Evolutionary conservation across 2,329 filamentous ascomycete genomes (phyloP).

Genomic region (Penicillium nordicum): DNA sequence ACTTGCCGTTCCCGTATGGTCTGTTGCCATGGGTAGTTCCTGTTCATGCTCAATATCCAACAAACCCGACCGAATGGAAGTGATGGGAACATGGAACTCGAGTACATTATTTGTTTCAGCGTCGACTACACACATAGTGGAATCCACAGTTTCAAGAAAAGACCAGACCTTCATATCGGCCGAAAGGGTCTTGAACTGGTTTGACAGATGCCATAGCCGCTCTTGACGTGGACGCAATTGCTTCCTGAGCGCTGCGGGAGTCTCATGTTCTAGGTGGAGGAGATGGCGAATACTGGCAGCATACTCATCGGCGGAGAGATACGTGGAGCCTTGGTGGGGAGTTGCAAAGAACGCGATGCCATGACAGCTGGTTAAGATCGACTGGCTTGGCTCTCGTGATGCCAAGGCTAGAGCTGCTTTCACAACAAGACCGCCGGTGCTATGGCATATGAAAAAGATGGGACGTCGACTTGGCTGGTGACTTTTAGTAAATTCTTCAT

Average conservation of each 20-base stretch:
- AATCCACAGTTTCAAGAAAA: constrained; percentile 62
- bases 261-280: constrained; percentile 50
- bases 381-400: constrained; percentile 26
- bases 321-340: constrained; percentile 62
- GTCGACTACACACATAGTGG: constrained; percentile 48
- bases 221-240: constrained; percentile 52
- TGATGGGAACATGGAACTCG: constrained; percentile 58
- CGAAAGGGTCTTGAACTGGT: constrained; percentile 55
- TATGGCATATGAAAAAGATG: constrained; percentile 60
- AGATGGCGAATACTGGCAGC: constrained; percentile 53
- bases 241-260: constrained; percentile 51
- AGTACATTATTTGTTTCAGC: constrained; percentile 42
- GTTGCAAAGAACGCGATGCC: constrained; percentile 61
- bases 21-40: constrained; percentile 31
- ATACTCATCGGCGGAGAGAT: constrained; percentile 58
- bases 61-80: constrained; percentile 45
- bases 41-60: constrained; percentile 33
- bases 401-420: constrained; percentile 53
- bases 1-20: constrained; percentile 31
- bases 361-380: constrained; percentile 56
- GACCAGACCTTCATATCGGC: constrained; percentile 61
- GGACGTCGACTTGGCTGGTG: constrained; percentile 42
- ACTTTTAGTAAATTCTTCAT: background rate
- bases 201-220: constrained; percentile 49
- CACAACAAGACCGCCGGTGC: constrained; percentile 58